phyloP scores from a whole-genome alignment of 2,329 filamentous ascomycete genomes.

The Hymenoscyphus repandus region DNA sequence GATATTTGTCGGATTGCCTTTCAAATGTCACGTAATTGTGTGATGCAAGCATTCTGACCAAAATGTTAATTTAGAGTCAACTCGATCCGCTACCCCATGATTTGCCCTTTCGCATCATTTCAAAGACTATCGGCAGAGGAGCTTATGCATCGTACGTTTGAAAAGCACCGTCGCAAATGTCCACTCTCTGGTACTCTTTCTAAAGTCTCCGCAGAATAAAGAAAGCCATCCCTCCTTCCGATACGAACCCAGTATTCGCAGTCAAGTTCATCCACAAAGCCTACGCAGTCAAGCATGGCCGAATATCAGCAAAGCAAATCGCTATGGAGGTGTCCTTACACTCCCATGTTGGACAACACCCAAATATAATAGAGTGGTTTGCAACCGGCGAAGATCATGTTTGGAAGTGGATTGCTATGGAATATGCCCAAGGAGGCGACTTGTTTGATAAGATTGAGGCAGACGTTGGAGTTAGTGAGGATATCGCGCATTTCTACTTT shows the following conservation, averaged over 20 bases:
- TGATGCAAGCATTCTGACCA: conserved; percentile 23
- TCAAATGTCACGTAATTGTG: background rate
- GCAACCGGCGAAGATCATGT: conserved; percentile 75
- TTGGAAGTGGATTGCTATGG: conserved; percentile 99
- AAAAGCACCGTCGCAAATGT: background rate
- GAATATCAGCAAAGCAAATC: conserved; percentile 83
- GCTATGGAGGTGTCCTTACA: conserved; percentile 89
- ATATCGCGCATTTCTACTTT: conserved; percentile 97
- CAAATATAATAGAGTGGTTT: conserved; percentile 92
- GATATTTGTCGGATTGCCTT: conserved; percentile 1
- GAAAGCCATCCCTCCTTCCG: conserved; percentile 75
- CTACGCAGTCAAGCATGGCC: conserved; percentile 84
- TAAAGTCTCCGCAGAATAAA: conserved; percentile 48
- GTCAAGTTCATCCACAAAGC: conserved; percentile 99
- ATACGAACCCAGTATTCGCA: conserved; percentile 74
- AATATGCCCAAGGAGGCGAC: conserved; percentile 90
- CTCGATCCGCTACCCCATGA: conserved; percentile 77
- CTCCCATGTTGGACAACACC: conserved; percentile 79
- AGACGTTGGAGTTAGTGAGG: conserved; percentile 87
- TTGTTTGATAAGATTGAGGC: conserved; percentile 99
- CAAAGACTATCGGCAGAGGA: conserved; percentile 92
- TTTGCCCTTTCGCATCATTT: conserved; percentile 89
- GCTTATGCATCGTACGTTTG: conserved; percentile 85
- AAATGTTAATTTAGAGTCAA: conserved; percentile 65
- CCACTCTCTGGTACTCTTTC: background rate